These are phyloP conservation scores for Epichloe bromicola DNA, from an alignment of 2,329 filamentous ascomycete species.

Conservation along the genomic window DNA sequence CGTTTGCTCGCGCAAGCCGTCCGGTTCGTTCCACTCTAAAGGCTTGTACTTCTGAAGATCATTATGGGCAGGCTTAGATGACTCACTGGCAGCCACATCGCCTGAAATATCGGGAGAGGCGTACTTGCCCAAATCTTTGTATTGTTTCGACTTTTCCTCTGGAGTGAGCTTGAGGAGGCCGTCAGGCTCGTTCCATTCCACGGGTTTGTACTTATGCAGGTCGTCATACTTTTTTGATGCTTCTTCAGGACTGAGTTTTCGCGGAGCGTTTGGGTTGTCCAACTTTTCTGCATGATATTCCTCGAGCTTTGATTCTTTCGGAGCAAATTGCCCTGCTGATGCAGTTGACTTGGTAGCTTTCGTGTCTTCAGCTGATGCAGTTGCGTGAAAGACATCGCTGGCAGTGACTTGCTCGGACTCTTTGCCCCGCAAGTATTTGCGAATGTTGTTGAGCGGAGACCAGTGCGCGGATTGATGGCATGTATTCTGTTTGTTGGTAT, in stretches of 20 bases:
- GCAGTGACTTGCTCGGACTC: conserved; percentile 11
- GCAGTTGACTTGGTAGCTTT: conserved; percentile 25
- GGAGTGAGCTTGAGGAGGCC: conserved; percentile 16
- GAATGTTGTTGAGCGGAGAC: conserved; percentile 18
- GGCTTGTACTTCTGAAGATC: conserved; percentile 29
- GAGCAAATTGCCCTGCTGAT: conserved; percentile 28
- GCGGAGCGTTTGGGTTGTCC: conserved; percentile 16
- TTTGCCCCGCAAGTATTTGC: conserved; percentile 17
- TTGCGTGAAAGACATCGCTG: conserved; percentile 14
- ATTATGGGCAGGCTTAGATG: conserved; percentile 13
- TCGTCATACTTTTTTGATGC: conserved; percentile 28
- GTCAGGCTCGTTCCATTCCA: conserved; percentile 18
- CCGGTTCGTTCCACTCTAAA: conserved; percentile 24
- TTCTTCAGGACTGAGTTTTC: conserved; percentile 17
- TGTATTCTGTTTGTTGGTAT: conserved; percentile 13
- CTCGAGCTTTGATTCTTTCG: conserved; percentile 15
- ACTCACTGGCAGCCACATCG: conserved; percentile 18
- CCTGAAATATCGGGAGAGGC: conserved; percentile 15
- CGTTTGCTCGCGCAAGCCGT: conserved; percentile 23
- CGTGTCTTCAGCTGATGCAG: conserved; percentile 9
- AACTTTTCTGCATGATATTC: conserved; percentile 19
- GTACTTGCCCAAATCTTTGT: conserved; percentile 25
- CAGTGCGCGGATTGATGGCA: conserved; percentile 9
- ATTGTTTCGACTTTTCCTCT: conserved; percentile 17
- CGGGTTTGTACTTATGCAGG: conserved; percentile 25